Base-by-base conservation (phyloP, 2,329 filamentous ascomycete species). In the Akanthomyces dipterigenus region DNA sequence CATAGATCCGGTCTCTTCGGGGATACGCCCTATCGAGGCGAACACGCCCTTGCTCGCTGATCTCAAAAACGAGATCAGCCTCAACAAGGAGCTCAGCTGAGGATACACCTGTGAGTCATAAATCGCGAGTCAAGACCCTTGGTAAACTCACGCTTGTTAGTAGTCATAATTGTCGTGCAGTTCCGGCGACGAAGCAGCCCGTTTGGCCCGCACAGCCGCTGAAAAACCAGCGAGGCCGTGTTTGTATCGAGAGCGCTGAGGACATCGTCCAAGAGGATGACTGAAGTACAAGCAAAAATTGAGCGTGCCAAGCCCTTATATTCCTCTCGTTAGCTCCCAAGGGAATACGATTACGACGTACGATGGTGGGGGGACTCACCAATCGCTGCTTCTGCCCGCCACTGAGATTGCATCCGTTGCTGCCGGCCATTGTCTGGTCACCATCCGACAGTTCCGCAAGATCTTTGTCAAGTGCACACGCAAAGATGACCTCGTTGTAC, bases 211-310 rank as follows among this genome's bases (percentile, higher is more conserved):
- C 31, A 54, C 8, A 54, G n/a, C 1, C 34, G 26, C 5, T 40
- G 4, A 22, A 54, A 54, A 26, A 54, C 34, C 4, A 38, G 11
- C 12, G 8, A 6, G 5, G 50, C 50, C 12, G 50, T 54, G 14
- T 38, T 8, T 1, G 34, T 16, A 12, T 66, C 65, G 2, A 66
- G 51, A 5, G 62, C 64, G 22, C 55, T 64, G 43, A 66, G 63
- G 1, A 56, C 50, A 49, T 66, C 63, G 26, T 66, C 65, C n/a
- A 66, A n/a, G 16, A 66, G 28, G n/a, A 61, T 60, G 28, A 62
- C 62, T 1, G 60, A 48, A 31, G 53, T 24, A 9, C 48, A 22
- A 26, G 58, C 46, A 34, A 63, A 65, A 5, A 65, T 9, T 6
- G 61, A 26, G 9, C 64, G 63, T 2, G 64, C 64, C 9, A 65